These are phyloP conservation scores for Ophiosphaerella korrae DNA, from an alignment of 2,329 filamentous ascomycete genomes.

Conservation along the genomic window DNA sequence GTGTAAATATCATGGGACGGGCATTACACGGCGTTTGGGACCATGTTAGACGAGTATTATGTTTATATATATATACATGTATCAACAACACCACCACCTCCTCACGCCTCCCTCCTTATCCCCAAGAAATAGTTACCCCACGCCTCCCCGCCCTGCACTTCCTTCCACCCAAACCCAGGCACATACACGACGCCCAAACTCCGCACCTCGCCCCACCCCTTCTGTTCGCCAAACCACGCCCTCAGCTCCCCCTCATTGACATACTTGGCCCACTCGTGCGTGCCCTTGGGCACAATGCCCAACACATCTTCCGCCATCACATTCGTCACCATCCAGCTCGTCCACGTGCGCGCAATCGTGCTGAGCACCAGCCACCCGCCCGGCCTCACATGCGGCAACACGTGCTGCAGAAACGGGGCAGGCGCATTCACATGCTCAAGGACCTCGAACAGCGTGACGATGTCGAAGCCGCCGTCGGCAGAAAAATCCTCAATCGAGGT, in stretches of 20 bases:
- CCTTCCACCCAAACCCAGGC: conserved; percentile 87
- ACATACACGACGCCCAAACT: conserved; percentile 88
- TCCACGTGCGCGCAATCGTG: conserved; percentile 89
- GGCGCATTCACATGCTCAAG: conserved; percentile 88
- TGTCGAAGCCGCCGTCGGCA: conserved; percentile 62
- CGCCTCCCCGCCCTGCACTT: conserved; percentile 78
- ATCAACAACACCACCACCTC: conserved; percentile 22
- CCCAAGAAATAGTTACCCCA: conserved; percentile 97
- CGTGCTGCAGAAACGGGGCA: conserved; percentile 71
- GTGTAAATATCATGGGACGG: neutral
- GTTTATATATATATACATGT: conserved; percentile 14
- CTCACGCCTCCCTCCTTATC: conserved; percentile 61
- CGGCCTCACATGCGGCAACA: conserved; percentile 78
- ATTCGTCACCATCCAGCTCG: conserved; percentile 91
- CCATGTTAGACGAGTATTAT: neutral
- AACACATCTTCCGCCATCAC: conserved; percentile 87
- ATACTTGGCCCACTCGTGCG: conserved; percentile 96
- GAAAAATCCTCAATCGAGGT: conserved; percentile 75
- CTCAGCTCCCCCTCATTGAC: conserved; percentile 81
- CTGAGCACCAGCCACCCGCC: conserved; percentile 93
- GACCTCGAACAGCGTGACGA: conserved; percentile 91
- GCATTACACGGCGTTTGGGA: conserved; percentile 7
- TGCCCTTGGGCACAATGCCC: conserved; percentile 86
- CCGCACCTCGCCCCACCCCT: conserved; percentile 54
- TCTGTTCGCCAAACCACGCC: conserved; percentile 51